Percentiles rank a stretch among this genome's conserved stretches.
Conservation (phyloP, 2,329 filamentous ascomycete genomes). For the Myotisia sp. region DNA sequence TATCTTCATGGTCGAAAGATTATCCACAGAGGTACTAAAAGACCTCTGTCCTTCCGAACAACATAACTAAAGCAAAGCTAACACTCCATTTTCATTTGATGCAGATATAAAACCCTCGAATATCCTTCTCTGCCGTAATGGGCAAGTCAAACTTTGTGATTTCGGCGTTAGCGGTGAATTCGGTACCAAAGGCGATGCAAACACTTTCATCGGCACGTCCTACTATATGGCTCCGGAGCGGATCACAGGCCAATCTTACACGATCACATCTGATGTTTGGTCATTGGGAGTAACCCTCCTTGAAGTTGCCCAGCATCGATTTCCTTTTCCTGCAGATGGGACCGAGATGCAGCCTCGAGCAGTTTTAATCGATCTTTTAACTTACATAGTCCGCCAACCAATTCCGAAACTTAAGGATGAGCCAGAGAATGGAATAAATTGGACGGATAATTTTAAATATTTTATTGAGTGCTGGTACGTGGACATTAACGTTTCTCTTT, state of each 20-base stretch:
- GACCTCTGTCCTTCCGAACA: not conserved
- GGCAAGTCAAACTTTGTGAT: slow-evolving; percentile 94
- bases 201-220: slow-evolving; percentile 96
- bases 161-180: slow-evolving; percentile 97
- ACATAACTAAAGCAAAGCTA: not conserved
- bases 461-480: slow-evolving; percentile 98
- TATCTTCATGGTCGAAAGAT: slow-evolving; percentile 94
- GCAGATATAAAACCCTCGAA: slow-evolving; percentile 94
- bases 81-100: slow-evolving; percentile 7
- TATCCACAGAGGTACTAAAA: slow-evolving; percentile 58
- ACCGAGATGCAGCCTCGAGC: slow-evolving; percentile 90
- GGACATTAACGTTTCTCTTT: slow-evolving; percentile 9
- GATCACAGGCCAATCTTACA: slow-evolving; percentile 95
- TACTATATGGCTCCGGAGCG: slow-evolving; percentile 99
- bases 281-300: slow-evolving; percentile 89
- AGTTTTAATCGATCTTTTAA: slow-evolving; percentile 84
- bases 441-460: slow-evolving; percentile 97
- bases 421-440: slow-evolving; percentile 72
- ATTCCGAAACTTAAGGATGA: slow-evolving; percentile 96
- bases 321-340: slow-evolving; percentile 93
- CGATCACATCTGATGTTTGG: slow-evolving; percentile 97
- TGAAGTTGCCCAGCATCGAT: slow-evolving; percentile 98
- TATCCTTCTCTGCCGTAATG: slow-evolving; percentile 80
- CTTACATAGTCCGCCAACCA: slow-evolving; percentile 90
- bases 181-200: slow-evolving; percentile 94